These are phyloP conservation scores for Veloporphyrellus conicus DNA, from an alignment of 1,284 basidiomycete species.

Conservation along the genomic window DNA sequence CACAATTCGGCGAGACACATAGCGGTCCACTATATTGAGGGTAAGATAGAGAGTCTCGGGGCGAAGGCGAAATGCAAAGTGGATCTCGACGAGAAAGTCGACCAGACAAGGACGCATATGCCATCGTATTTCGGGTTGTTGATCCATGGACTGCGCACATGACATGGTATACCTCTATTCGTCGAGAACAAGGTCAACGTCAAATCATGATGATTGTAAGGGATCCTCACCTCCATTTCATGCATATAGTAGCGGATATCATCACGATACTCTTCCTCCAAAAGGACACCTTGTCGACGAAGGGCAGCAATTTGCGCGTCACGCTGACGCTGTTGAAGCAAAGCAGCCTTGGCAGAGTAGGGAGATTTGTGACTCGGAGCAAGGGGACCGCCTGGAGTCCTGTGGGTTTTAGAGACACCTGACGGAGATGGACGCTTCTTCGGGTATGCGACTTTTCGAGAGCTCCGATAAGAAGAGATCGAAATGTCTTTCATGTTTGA, in stretches of 20 bases:
- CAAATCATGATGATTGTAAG: slow-evolving; percentile 2
- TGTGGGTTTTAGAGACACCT: slow-evolving; percentile 64
- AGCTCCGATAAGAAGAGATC: slow-evolving; percentile 49
- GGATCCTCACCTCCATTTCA: slow-evolving; percentile 86
- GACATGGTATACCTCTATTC: slow-evolving; percentile 79
- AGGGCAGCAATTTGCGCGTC: slow-evolving; percentile 63
- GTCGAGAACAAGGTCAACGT: slow-evolving; percentile 13
- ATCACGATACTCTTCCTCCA: slow-evolving; percentile 93
- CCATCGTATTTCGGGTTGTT: slow-evolving; percentile 96
- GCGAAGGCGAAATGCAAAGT: slow-evolving; percentile 93
- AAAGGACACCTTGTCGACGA: slow-evolving; percentile 61
- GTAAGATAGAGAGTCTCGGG: slow-evolving; percentile 98
- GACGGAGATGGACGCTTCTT: slow-evolving; percentile 79
- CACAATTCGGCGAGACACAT: slow-evolving; percentile 96
- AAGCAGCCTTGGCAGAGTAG: slow-evolving; percentile 55
- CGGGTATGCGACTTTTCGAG: slow-evolving; percentile 64
- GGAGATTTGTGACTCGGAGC: slow-evolving; percentile 56
- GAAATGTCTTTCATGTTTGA: slow-evolving; percentile 72
- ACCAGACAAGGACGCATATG: slow-evolving; percentile 99
- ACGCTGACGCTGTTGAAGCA: slow-evolving; percentile 61
- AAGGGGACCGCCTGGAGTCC: slow-evolving; percentile 47
- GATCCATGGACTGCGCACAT: slow-evolving; percentile 92
- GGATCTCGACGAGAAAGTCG: slow-evolving; percentile 98
- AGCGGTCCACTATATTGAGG: slow-evolving; percentile 98
- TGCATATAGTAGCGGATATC: slow-evolving; percentile 94